Conservation (phyloP, 1,284 basidiomycete genomes). For the Moniliella sp. region DNA sequence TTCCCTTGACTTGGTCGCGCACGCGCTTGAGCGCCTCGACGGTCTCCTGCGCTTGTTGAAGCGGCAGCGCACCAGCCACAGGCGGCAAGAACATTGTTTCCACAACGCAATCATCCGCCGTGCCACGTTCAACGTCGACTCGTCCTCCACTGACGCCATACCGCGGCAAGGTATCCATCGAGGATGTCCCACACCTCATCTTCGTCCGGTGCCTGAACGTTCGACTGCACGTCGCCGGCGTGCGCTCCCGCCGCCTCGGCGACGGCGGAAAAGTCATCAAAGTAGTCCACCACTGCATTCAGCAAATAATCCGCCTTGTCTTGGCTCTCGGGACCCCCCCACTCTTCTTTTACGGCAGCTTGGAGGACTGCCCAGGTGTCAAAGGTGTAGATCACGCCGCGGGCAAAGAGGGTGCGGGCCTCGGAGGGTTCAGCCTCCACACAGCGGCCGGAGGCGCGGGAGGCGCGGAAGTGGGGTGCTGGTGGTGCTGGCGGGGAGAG, state of each 20-base stretch:
- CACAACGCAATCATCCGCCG: constrained; percentile 12
- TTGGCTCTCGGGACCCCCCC: constrained; percentile 21
- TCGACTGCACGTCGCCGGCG: neutral
- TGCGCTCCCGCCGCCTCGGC: constrained; percentile 11
- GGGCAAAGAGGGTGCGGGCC: no score
- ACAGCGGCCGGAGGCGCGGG: no score
- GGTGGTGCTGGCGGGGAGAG: no score
- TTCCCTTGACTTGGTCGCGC: no score
- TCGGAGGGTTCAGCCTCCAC: no score
- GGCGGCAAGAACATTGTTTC: constrained; percentile 11
- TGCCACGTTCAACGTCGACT: constrained; percentile 15
- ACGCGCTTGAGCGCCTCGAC: no score
- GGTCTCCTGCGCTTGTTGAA: constrained; percentile 9
- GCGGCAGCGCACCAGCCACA: constrained; percentile 4
- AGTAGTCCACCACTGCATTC: constrained; percentile 15
- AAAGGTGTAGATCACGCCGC: constrained; percentile 19
- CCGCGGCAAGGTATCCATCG: constrained; percentile 22
- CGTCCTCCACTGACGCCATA: constrained; percentile 26
- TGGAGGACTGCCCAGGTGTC: constrained; percentile 27
- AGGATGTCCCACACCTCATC: constrained; percentile 25
- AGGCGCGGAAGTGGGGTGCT: no score
- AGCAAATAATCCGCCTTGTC: constrained; percentile 24
- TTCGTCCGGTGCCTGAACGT: constrained; percentile 9
- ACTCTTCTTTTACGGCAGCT: constrained; percentile 20
- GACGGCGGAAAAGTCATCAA: neutral